A percentile compares a stretch with the other conserved stretches of the same genome.
phyloP scores from a whole-genome alignment of 441 rosid species.

The Bocquillonia castaneifolia region DNA sequence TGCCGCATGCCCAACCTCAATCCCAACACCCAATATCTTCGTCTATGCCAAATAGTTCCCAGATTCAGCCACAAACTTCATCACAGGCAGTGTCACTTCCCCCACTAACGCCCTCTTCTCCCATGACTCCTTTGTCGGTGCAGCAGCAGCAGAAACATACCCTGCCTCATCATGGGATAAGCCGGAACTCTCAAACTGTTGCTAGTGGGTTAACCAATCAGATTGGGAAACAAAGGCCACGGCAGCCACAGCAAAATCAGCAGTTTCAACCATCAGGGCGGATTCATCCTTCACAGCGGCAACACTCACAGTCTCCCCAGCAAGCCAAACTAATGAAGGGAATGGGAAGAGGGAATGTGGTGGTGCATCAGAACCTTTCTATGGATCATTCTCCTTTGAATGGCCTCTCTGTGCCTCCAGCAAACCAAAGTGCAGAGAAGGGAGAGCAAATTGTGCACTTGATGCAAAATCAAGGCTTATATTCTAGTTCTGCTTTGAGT shows the following conservation, averaged over 20 bases:
- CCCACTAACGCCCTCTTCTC: conserved; percentile 51
- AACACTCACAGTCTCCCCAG: conserved; percentile 52
- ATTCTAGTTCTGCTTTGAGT: conserved; percentile 47
- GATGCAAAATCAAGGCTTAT: conserved; percentile 63
- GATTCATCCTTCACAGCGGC: conserved; percentile 84
- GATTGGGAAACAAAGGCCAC: conserved; percentile 77
- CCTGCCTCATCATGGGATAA: conserved; percentile 53
- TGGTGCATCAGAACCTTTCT: conserved; percentile 54
- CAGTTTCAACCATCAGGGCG: conserved; percentile 80
- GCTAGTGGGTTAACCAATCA: conserved; percentile 63
- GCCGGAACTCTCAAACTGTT: conserved; percentile 55
- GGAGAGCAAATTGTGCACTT: conserved; percentile 58
- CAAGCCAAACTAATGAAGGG: conserved; percentile 73
- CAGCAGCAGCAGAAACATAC: conserved; percentile 69
- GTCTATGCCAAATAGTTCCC: conserved; percentile 63
- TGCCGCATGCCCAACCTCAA: conserved; percentile 62
- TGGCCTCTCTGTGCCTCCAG: conserved; percentile 55
- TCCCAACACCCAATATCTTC: conserved; percentile 66
- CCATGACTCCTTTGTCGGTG: conserved; percentile 48
- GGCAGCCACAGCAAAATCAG: conserved; percentile 82
- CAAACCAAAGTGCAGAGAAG: conserved; percentile 62
- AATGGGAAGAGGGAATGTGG: conserved; percentile 72
- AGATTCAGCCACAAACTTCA: conserved; percentile 58
- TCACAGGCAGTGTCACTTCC: conserved; percentile 54
- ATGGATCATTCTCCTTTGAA: conserved; percentile 70